Evolutionary conservation across 306 rosid genomes (phyloP), one percentile per base, ranked within the genome.

Genomic region (Vigna unguiculata): DNA sequence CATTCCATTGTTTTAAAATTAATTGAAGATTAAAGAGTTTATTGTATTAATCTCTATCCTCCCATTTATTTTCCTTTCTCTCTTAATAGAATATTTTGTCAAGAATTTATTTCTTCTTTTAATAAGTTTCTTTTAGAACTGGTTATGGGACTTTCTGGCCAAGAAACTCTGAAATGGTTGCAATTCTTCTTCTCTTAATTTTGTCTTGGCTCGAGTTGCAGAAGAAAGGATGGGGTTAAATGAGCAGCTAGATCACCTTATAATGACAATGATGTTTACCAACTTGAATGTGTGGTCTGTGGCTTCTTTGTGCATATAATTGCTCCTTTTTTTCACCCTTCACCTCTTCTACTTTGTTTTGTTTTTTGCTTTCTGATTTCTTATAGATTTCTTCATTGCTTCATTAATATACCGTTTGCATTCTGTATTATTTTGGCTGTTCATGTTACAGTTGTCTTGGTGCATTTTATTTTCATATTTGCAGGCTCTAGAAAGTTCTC

Each of bases 401-500:
- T 68, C 48, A 81, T 69, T 15, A 54, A 28, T 34, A 28, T 21
- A 52, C 41, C n/a, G 36, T 73, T 52, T 60, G 32, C 69, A 30
- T 72, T 60, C 24, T 81, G 52, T 43, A 20, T 21, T 32, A 5
- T 66, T 49, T 59, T 52, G 17, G 59, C 30, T 58, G 51, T 43
- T 15, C 51, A 64, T 47, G 21, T 38, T 78, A 36, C 47, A 17
- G 62, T 30, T 61, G 28, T 78, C 12, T 38, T 74, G 41, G 14
- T 58, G 40, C 9, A 5, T 45, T 68, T 32, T 81, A 7, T 45
- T 75, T 73, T 47, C 55, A 46, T 74, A 69, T 73, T 81, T 72
- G 10, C 80, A 93, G 97, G 89, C 81, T 75, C 82, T 93, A 47
- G 93, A 91, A 52, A 80, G 82, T 74, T 80, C 96, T 79, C 82